phyloP scores from a whole-genome alignment of 2,329 filamentous ascomycete genomes.

The Fusarium pseudocircinatum region DNA sequence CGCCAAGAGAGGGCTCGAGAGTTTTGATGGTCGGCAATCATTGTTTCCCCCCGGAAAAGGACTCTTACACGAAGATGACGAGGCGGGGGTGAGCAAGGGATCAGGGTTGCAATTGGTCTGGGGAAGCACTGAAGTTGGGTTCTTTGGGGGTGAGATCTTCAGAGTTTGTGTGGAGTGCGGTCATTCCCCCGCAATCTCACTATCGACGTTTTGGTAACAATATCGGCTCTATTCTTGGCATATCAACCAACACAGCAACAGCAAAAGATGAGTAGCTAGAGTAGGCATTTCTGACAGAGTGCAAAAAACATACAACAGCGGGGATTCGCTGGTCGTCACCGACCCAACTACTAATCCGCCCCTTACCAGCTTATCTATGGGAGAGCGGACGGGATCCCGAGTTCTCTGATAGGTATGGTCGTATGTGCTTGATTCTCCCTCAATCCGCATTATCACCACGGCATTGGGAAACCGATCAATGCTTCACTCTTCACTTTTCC shows the following conservation, averaged over 20 bases:
- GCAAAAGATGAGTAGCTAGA: not conserved
- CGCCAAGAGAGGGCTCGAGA: not conserved
- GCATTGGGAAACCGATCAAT: not conserved
- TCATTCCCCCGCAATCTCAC: conserved; percentile 17
- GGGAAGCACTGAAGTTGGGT: not conserved
- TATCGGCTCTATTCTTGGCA: conserved; percentile 7
- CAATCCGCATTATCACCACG: not conserved
- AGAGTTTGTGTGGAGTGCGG: not conserved
- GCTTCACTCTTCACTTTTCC: not conserved
- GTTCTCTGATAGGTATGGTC: conserved; percentile 21
- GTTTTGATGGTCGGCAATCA: conserved; percentile 14
- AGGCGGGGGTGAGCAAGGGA: conserved; percentile 1
- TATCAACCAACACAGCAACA: not conserved
- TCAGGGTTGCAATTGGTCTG: not conserved
- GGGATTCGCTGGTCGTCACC: conserved; percentile 15
- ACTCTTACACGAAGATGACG: conserved; percentile 24
- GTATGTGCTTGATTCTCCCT: not conserved
- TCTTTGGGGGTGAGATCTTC: not conserved
- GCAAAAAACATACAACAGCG: conserved; percentile 8
- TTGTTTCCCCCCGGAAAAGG: not conserved
- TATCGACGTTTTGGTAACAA: not conserved
- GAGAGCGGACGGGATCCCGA: conserved; percentile 29
- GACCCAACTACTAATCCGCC: conserved; percentile 19
- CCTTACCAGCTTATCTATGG: conserved; percentile 9
- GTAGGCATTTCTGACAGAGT: too few species aligned